A percentile compares a stretch with the other conserved stretches of the same genome.
These are phyloP conservation scores for Wickerhamomyces rabaulensis DNA, from an alignment of 805 yeast genomes.

Conservation along the genomic window DNA sequence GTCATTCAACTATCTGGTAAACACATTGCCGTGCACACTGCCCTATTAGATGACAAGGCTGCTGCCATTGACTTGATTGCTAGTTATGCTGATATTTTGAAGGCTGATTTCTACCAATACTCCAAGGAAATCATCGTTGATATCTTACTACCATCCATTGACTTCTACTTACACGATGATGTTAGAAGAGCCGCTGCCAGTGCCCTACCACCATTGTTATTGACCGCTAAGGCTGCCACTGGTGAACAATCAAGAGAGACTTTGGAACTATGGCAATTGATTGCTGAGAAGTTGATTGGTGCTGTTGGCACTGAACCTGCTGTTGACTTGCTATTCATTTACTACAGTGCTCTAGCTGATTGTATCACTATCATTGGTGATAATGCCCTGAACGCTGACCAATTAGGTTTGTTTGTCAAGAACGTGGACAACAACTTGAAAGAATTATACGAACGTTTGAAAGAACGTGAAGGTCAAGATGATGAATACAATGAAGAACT, in stretches of 20 bases:
- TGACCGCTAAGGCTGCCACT: constrained; percentile 49
- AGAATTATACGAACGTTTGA: constrained; percentile 67
- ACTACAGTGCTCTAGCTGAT: constrained; percentile 66
- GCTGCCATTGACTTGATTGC: constrained; percentile 85
- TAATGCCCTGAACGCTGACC: constrained; percentile 48
- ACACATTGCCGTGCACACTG: constrained; percentile 91
- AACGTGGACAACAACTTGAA: constrained; percentile 56
- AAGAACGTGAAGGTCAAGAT: constrained; percentile 65
- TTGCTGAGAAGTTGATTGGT: constrained; percentile 60
- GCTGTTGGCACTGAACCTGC: constrained; percentile 76
- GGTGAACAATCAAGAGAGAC: constrained; percentile 53
- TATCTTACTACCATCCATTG: constrained; percentile 82
- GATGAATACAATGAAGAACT: constrained; percentile 86
- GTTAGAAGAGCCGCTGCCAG: constrained; percentile 90
- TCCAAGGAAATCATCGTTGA: constrained; percentile 73
- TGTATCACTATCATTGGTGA: constrained; percentile 66
- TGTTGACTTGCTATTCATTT: constrained; percentile 73
- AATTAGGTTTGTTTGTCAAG: constrained; percentile 50
- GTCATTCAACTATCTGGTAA: constrained; percentile 87
- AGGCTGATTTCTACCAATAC: constrained; percentile 77
- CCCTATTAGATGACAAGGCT: constrained; percentile 90
- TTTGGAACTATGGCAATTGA: constrained; percentile 63
- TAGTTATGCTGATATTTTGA: constrained; percentile 79
- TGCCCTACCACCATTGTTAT: constrained; percentile 71
- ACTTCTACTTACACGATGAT: constrained; percentile 89